A percentile compares a stretch with the other conserved stretches of the same genome.
Conservation (phyloP, 2,329 filamentous ascomycete species). For the Colletotrichum trifolii region DNA sequence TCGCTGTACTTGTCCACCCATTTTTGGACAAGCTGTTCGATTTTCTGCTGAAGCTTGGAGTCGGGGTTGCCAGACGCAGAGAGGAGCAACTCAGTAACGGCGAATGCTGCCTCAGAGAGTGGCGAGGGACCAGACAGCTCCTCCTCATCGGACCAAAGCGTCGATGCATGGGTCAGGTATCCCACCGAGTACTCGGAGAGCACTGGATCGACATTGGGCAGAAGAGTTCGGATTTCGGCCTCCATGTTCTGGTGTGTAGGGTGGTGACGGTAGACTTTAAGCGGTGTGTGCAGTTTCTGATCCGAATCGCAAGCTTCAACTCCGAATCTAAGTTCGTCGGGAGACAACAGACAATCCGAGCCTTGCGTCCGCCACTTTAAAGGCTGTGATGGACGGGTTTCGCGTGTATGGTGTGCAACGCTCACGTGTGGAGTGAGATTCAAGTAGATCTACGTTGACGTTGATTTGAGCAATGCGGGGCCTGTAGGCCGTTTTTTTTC, state of each 20-base stretch:
- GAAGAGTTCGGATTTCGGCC: conserved; percentile 83
- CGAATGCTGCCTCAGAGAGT: conserved; percentile 83
- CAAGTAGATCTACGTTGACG: too few relatives aligned
- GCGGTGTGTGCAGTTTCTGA: too few relatives aligned
- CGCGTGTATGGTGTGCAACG: too few relatives aligned
- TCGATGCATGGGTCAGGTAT: conserved; percentile 93
- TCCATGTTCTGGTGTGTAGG: conserved; percentile 70
- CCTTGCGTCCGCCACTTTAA: too few relatives aligned
- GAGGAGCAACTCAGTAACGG: conserved; percentile 87
- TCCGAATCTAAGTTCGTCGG: too few relatives aligned
- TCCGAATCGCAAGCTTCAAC: too few relatives aligned
- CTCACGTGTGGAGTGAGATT: too few relatives aligned
- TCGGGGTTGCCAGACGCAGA: conserved; percentile 91
- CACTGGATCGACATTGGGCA: conserved; percentile 88
- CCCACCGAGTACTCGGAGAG: conserved; percentile 94
- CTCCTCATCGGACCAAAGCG: conserved; percentile 79
- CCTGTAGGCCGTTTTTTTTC: too few relatives aligned
- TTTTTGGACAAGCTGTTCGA: conserved; percentile 86
- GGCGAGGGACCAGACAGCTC: conserved; percentile 79
- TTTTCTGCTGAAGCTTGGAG: conserved; percentile 76
- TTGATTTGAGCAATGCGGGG: too few relatives aligned
- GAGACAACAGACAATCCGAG: too few relatives aligned
- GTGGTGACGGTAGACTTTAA: too few relatives aligned
- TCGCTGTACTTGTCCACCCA: conserved; percentile 87
- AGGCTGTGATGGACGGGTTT: too few relatives aligned